Conservation (phyloP, 2,329 filamentous ascomycete species). For the Ascochyta viciae-villosae region DNA sequence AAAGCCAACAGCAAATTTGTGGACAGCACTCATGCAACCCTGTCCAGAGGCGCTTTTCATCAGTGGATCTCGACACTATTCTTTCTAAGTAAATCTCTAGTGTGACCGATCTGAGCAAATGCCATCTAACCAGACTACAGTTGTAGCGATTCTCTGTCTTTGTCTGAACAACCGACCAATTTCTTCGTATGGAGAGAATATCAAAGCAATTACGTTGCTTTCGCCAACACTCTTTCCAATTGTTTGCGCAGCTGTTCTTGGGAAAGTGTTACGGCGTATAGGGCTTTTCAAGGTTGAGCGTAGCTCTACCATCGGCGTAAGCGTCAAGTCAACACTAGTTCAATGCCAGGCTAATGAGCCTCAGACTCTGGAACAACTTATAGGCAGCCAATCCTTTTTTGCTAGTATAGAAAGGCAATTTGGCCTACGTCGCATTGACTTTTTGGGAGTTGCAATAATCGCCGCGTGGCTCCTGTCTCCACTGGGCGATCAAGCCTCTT, state of each 20-base stretch:
- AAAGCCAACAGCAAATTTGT: no score
- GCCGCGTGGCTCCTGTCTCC: conserved; percentile 9
- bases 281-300: conserved; percentile 4
- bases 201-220: conserved; percentile 2
- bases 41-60: no score
- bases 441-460: conserved; percentile 1
- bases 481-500: conserved; percentile 5
- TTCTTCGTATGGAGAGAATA: background rate
- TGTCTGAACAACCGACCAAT: no score
- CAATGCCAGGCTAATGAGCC: background rate
- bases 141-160: no score
- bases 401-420: conserved; percentile 1
- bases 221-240: conserved; percentile 5
- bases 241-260: conserved; percentile 2
- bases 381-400: conserved; percentile 4
- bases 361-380: conserved; percentile 3
- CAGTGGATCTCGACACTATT: no score
- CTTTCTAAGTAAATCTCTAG: no score
- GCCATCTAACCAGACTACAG: no score
- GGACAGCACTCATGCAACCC: no score
- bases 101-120: no score
- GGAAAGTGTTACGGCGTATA: background rate
- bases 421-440: background rate
- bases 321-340: background rate
- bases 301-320: conserved; percentile 3